These are phyloP conservation scores for Fusarium sp. DNA, from an alignment of 2,329 filamentous ascomycete species.

Conservation along the genomic window DNA sequence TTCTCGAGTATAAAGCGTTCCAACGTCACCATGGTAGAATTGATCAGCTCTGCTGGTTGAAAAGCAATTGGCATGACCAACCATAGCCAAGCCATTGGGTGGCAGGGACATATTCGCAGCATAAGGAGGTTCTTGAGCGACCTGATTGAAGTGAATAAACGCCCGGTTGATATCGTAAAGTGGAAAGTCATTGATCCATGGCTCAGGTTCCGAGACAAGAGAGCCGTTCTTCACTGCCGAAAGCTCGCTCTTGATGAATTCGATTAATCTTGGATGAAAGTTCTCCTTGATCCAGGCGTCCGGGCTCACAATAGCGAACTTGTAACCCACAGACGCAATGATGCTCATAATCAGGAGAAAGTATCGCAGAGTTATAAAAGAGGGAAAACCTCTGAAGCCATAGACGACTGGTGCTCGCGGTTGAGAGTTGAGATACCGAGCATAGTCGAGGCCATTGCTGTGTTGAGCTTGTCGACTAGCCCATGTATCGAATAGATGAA, in stretches of 20 bases:
- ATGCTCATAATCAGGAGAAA: background rate
- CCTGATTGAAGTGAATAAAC: background rate
- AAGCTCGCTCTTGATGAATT: background rate
- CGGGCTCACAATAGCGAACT: slow-evolving; percentile 1
- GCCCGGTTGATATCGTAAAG: background rate
- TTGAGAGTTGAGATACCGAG: slow-evolving; percentile 7
- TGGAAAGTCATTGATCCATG: background rate
- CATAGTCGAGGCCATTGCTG: background rate
- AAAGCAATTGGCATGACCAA: background rate
- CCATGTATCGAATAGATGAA: slow-evolving; percentile 8
- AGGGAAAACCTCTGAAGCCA: background rate
- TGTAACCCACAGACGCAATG: background rate
- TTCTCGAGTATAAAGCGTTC: background rate
- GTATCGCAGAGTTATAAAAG: background rate
- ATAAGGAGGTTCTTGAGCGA: background rate
- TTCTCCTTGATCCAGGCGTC: background rate
- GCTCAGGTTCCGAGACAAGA: background rate
- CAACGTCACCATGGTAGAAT: background rate
- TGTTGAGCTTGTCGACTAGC: background rate
- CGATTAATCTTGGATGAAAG: background rate
- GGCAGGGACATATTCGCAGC: background rate
- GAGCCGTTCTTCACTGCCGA: background rate
- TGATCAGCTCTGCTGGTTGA: background rate
- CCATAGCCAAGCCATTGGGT: background rate
- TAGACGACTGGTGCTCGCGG: background rate